Evolutionary conservation across 129 eudicot genomes (phyloP), one percentile per base, ranked within the genome.

Genomic region (Flaveria brownii): DNA sequence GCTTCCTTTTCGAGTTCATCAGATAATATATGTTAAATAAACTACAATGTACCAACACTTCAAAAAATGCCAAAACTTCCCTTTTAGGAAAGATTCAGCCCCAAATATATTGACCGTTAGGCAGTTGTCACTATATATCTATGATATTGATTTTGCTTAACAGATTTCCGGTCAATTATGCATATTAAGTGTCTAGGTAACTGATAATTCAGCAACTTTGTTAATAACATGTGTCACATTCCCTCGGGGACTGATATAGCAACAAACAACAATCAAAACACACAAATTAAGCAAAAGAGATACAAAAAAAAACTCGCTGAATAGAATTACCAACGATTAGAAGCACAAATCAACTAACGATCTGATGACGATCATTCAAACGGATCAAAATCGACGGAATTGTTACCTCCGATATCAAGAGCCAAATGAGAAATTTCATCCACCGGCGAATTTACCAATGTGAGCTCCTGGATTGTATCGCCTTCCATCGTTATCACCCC

Each of bases 371-470:
- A 64, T 7, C 47, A 11, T 36, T 36, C 41, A 68, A 46, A 15
- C 15, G 25, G 41, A 6, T 0, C 69, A 70, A 33, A 50, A 36
- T 77, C 28, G 25, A 2, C 47, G 2, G 30, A 72, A 51, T 5
- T 25, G 46, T 23, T 73, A 92, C 98, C 98, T 83, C 98, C 98
- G 18, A 93, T 93, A 72, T 93, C 98, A 61, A 93, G 86, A 69
- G 98, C 92, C 70, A 87, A 70, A 78, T 88, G 86, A 14, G 94
- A 87, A 61, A 85, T 77, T 26, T 71, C 77, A 78, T 84, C 95
- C 0, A 11, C 85, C 17, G 77, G 56, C 41, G 83, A 61, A 56
- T 73, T 78, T 2, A 62, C 51, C 54, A 75, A 66, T 62, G 83
- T 61, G 2, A 73, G 63, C 2, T 77, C 86, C 71, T 72, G 64